Percentiles rank a stretch among this genome's conserved stretches.
These are phyloP conservation scores for Conoideocrella luteorostrata DNA, from an alignment of 2,329 filamentous ascomycete species.

Conservation along the genomic window DNA sequence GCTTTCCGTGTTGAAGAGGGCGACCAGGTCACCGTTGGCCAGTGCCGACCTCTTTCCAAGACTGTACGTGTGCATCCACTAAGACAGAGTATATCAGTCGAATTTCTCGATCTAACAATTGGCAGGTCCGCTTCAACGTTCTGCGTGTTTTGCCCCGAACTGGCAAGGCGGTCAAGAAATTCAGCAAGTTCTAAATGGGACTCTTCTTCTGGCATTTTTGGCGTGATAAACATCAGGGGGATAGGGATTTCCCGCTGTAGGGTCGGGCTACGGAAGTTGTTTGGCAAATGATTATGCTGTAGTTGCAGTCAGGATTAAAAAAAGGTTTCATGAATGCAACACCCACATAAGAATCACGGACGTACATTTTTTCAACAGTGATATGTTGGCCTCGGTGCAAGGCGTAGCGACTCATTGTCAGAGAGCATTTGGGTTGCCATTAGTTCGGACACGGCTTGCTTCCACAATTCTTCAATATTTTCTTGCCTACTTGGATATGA, in stretches of 20 bases:
- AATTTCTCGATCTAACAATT: slow-evolving; percentile 16
- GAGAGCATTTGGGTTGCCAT: too few relatives aligned
- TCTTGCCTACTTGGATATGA: too few relatives aligned
- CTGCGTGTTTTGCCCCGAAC: slow-evolving; percentile 96
- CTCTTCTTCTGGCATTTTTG: slow-evolving; percentile 46
- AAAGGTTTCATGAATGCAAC: slow-evolving; percentile 33
- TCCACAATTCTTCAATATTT: not conserved
- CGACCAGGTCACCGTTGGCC: slow-evolving; percentile 98
- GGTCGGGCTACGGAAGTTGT: slow-evolving; percentile 36
- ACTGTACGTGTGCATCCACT: slow-evolving; percentile 66
- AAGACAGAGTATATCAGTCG: not conserved
- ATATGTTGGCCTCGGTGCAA: too few relatives aligned
- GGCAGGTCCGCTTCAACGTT: slow-evolving; percentile 96
- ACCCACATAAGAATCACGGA: not conserved
- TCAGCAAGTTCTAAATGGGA: slow-evolving; percentile 89
- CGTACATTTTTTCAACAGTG: too few relatives aligned
- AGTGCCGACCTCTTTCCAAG: slow-evolving; percentile 99
- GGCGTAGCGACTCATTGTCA: too few relatives aligned
- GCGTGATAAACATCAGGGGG: slow-evolving; percentile 44
- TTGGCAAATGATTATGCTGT: slow-evolving; percentile 38
- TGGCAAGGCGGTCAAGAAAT: slow-evolving; percentile 95
- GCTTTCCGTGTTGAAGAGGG: slow-evolving; percentile 99
- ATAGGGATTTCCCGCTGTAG: slow-evolving; percentile 30
- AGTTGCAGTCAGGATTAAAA: slow-evolving; percentile 39
- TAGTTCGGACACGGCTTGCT: not conserved